These are phyloP conservation scores for Euphorbia schlechtendalii DNA, from an alignment of 441 rosid genomes.

Conservation along the genomic window DNA sequence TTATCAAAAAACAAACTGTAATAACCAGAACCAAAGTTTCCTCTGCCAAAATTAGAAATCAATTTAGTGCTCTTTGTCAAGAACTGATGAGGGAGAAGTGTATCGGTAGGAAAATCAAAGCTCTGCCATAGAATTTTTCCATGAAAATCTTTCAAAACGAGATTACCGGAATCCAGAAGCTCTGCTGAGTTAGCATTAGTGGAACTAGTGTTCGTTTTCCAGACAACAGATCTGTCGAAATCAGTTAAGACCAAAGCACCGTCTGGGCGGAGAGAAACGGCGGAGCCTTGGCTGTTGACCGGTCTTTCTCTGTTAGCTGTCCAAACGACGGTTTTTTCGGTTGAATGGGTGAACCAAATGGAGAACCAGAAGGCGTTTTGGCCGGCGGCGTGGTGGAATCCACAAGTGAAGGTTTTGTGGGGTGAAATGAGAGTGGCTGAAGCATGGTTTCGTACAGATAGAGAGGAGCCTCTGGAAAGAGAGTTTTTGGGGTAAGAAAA, in stretches of 20 bases:
- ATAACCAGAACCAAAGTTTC: constrained; percentile 27
- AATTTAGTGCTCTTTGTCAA: constrained; percentile 29
- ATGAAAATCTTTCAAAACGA: constrained; percentile 20
- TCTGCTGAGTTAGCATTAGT: constrained; percentile 17
- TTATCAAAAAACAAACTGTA: constrained; percentile 30
- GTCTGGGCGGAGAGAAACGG: constrained; percentile 19
- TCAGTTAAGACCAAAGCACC: constrained; percentile 37
- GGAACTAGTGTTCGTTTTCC: constrained; percentile 30
- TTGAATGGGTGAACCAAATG: constrained; percentile 34
- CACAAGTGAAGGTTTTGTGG: constrained; percentile 34
- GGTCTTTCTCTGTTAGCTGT: constrained; percentile 43
- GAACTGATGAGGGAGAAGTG: constrained; percentile 37
- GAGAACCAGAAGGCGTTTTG: constrained; percentile 44
- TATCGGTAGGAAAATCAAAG: constrained; percentile 43
- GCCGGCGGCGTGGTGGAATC: constrained; percentile 29
- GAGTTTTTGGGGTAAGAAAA: too few species aligned
- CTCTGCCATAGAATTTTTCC: constrained; percentile 37
- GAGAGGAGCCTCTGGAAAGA: not conserved
- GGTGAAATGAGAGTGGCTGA: too few species aligned
- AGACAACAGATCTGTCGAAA: constrained; percentile 25
- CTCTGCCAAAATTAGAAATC: constrained; percentile 25
- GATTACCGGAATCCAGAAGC: constrained; percentile 39
- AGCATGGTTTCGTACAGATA: not conserved
- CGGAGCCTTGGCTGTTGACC: constrained; percentile 39
- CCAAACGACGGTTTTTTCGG: constrained; percentile 40